Percentiles rank a stretch among this genome's conserved stretches.
Conservation (phyloP, 2,329 filamentous ascomycete genomes). For the Aspergillus sp. region DNA sequence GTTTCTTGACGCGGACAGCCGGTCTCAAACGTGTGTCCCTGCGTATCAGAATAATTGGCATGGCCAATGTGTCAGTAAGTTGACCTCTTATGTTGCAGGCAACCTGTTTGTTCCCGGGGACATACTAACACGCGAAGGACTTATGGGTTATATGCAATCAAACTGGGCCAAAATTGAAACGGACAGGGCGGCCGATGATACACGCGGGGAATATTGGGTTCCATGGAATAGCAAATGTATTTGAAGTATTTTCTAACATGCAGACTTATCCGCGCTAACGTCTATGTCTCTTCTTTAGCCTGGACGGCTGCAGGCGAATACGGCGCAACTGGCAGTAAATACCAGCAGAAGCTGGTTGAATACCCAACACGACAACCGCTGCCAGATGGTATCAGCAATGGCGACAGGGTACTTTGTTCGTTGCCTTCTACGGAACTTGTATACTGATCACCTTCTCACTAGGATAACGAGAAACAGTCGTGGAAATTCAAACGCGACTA, state of each 20-base stretch:
- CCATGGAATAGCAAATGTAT: too few relatives aligned
- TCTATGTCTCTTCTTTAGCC: background rate
- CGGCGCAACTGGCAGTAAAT: background rate
- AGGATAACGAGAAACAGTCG: background rate
- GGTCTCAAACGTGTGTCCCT: background rate
- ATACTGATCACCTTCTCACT: background rate
- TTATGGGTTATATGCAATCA: background rate
- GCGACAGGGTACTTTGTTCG: background rate
- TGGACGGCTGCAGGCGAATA: background rate
- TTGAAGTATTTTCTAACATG: too few relatives aligned
- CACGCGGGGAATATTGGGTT: too few relatives aligned
- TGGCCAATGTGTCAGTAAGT: background rate
- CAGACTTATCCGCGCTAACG: background rate
- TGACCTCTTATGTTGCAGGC: too few relatives aligned
- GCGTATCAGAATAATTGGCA: slow-evolving; percentile 4
- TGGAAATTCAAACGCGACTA: slow-evolving; percentile 1
- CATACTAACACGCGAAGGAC: background rate
- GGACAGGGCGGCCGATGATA: background rate
- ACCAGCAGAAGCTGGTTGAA: background rate
- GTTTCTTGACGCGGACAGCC: too few relatives aligned
- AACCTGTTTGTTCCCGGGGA: too few relatives aligned
- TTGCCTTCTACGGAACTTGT: too few relatives aligned
- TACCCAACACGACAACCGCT: background rate
- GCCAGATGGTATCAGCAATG: background rate
- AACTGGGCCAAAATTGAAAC: background rate